Evolutionary conservation across 2,329 filamentous ascomycete genomes (phyloP), one percentile per base, ranked within the genome.

Genomic region (Boeremia lycopersici): DNA sequence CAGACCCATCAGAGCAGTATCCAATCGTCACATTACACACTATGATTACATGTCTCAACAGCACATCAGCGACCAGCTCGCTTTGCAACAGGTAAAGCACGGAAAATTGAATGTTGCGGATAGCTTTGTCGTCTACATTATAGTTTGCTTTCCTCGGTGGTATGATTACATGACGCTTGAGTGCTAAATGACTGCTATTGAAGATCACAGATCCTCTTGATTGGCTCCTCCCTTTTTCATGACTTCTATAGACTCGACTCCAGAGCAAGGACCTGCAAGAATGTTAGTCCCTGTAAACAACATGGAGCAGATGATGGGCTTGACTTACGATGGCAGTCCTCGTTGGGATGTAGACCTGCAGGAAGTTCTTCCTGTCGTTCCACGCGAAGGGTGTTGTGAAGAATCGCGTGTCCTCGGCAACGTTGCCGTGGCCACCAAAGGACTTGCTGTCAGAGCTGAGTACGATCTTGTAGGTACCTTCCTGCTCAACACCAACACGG

Each of bases 351-450:
- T 99, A 99, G 48, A 97, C 84, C 73, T 98, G 95, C 42, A 91
- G 86, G 79, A 91, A 97, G 77, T 98, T 98, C 79, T 85, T 89
- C 59, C 95, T 82, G 12, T 85, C 85, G 72, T 98, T 98, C 95
- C 95, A 98, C 59, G 85, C 83, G 79, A 97, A 85, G 12, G 91
- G 86, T 5, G 91, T 96, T 0, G 95, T 98, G 74, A 96, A 97
- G 81, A 95, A 98, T 30, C 91, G 82, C 2, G 91, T 95, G n/a
- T 78, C 83, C 61, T 90, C 86, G 51, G 91, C 87, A 46, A 97
- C 84, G 28, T 93, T 85, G 28, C 84, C 86, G 61, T 91, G 86
- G 0, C 95, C 95, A 26, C 95, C 95, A 65, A 91, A 90, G 1
- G 85, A 85, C 66, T 86, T 82, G 43, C 83, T 81, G 74, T 99